Percentiles rank a stretch among this genome's conserved stretches.
phyloP scores from a whole-genome alignment of 2,329 filamentous ascomycete species.

The Pseudocercospora macadamiae region DNA sequence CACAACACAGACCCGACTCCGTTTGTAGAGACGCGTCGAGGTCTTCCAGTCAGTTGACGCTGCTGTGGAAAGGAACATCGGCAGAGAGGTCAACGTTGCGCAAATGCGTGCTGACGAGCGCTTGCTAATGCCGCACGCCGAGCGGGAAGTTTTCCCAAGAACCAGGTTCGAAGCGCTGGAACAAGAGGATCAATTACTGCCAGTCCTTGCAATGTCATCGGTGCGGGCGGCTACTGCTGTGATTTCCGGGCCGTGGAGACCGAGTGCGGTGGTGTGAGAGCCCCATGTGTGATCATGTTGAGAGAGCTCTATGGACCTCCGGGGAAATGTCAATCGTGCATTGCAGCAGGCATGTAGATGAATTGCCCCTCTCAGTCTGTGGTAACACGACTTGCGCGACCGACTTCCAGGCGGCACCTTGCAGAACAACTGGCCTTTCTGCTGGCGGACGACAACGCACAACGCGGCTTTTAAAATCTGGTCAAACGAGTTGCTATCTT shows the following conservation, averaged over 20 bases:
- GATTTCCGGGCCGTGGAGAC: slow-evolving; percentile 19
- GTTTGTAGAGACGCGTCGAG: slow-evolving; percentile 23
- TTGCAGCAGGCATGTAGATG: slow-evolving; percentile 22
- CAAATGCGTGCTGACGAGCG: slow-evolving; percentile 13
- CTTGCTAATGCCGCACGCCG: slow-evolving; percentile 12
- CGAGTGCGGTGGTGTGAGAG: slow-evolving; percentile 16
- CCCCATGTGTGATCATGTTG: slow-evolving; percentile 11
- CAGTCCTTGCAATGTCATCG: slow-evolving; percentile 13
- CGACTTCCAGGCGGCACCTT: slow-evolving; percentile 28
- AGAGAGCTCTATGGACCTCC: slow-evolving; percentile 3
- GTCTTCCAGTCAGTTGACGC: slow-evolving; percentile 19
- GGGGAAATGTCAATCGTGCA: slow-evolving; percentile 23
- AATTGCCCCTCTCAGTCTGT: slow-evolving; percentile 23
- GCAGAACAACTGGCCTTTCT: slow-evolving; percentile 20
- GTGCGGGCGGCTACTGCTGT: slow-evolving; percentile 19
- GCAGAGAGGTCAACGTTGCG: no score
- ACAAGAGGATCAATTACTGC: slow-evolving; percentile 1
- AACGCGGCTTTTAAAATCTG: slow-evolving; percentile 23
- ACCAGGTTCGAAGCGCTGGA: slow-evolving; percentile 26
- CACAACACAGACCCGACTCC: slow-evolving; percentile 11
- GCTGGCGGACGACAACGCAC: slow-evolving; percentile 29
- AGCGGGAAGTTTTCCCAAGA: slow-evolving; percentile 17
- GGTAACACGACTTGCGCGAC: slow-evolving; percentile 22
- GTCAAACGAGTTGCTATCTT: slow-evolving; percentile 28
- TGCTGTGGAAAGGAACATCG: slow-evolving; percentile 15